Percentiles rank a stretch among this genome's conserved stretches.
Evolutionary conservation across 2,329 filamentous ascomycete genomes (phyloP).

Genomic region (Parafenestella ontariensis): DNA sequence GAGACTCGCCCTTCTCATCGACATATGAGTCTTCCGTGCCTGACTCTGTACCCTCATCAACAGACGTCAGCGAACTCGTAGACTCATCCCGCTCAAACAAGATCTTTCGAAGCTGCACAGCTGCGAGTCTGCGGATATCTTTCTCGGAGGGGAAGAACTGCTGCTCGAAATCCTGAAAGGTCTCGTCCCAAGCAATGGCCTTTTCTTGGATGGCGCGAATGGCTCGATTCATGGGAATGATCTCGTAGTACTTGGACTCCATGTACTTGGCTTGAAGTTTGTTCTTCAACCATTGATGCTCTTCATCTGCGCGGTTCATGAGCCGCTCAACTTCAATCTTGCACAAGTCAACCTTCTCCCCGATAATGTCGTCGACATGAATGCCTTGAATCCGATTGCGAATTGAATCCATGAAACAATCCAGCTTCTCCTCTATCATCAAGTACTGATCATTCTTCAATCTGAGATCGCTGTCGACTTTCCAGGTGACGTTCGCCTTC

Average conservation of each 20-base stretch:
- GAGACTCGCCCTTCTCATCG: conserved; percentile 40
- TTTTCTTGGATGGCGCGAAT: conserved; percentile 91
- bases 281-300: conserved; percentile 74
- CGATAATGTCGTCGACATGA: conserved; percentile 86
- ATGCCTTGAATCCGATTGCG: conserved; percentile 84
- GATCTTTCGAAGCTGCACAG: conserved; percentile 91
- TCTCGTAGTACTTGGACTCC: conserved; percentile 93
- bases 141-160: conserved; percentile 95
- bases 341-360: conserved; percentile 84
- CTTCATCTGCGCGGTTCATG: conserved; percentile 80
- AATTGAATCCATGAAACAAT: conserved; percentile 87
- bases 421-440: conserved; percentile 81
- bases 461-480: conserved; percentile 90
- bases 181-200: conserved; percentile 90
- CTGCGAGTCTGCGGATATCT: conserved; percentile 90
- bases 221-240: conserved; percentile 89
- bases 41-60: conserved; percentile 68
- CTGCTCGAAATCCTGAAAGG: conserved; percentile 87
- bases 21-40: conserved; percentile 38
- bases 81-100: conserved; percentile 88
- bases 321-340: conserved; percentile 81
- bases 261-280: conserved; percentile 91
- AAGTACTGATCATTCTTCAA: conserved; percentile 92
- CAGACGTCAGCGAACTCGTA: conserved; percentile 73
- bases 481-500: conserved; percentile 90